A percentile compares a stretch with the other conserved stretches of the same genome.
These are phyloP conservation scores for Oidiodendron maius DNA, from an alignment of 495 filamentous ascomycete species.

Conservation along the genomic window DNA sequence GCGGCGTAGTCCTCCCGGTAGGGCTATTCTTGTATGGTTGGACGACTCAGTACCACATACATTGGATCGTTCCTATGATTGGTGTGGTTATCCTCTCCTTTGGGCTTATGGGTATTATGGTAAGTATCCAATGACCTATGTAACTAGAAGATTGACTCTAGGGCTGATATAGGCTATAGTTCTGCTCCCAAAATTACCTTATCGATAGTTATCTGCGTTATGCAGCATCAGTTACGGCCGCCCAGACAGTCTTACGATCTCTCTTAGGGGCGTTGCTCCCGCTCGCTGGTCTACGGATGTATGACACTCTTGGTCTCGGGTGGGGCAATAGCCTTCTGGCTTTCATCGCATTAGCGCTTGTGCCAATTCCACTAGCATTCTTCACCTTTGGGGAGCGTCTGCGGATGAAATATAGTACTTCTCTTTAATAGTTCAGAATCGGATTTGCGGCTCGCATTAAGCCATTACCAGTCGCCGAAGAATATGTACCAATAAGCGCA, in stretches of 20 bases:
- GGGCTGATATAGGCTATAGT: no score
- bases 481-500: not conserved
- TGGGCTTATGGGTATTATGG: conserved; percentile 55
- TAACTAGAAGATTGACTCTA: no score
- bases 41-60: conserved; percentile 52
- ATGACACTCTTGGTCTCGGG: conserved; percentile 45
- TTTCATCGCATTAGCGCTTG: conserved; percentile 34
- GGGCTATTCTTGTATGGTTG: conserved; percentile 71
- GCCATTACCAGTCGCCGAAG: no score
- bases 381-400: no score
- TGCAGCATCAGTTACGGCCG: conserved; percentile 67
- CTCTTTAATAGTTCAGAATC: no score
- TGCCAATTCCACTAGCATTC: no score
- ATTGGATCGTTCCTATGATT: conserved; percentile 71
- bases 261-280: conserved; percentile 73
- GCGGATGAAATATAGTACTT: no score
- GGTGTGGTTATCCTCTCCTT: conserved; percentile 51
- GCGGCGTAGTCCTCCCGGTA: conserved; percentile 49
- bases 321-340: conserved; percentile 53
- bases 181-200: conserved; percentile 68
- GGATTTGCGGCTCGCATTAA: no score
- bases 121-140: conserved; percentile 67
- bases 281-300: conserved; percentile 67
- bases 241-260: conserved; percentile 59
- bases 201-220: conserved; percentile 74